Evolutionary conservation across 2,329 filamentous ascomycete genomes (phyloP), one percentile per base, ranked within the genome.

Genomic region (Paracorniculantispora psalliotae): DNA sequence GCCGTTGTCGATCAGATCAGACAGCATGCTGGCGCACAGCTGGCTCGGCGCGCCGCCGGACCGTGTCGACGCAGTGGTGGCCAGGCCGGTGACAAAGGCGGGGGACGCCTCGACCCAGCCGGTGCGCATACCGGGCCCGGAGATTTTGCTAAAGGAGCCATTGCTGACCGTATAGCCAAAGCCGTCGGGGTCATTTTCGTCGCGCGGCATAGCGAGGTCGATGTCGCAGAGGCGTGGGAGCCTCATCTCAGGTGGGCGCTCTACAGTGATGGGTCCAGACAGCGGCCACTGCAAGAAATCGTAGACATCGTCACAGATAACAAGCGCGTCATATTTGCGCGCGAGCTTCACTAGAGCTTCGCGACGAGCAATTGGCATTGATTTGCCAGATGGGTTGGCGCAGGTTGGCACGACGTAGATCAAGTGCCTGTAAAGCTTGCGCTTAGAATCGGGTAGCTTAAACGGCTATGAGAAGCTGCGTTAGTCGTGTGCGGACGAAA

Each of bases 281-380:
- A 77, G 66, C 2, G 84, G 81, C 91, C 92, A 97, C 69, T 92
- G 89, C 5, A 97, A 79, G 64, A 93, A 88, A 71, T 97, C 93
- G 70, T 99, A 99, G 10, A 97, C 92, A 71, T 99, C 94, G 74
- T 97, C 93, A 51, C 84, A 84, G 28, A 97, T 80, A 58, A 97
- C 74, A n/a, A 97, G 80, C 7, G 90, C 91, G 70, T 97, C 87
- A 70, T 88, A 85, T 60, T 86, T 79, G 59, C 93, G 82, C 0
- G 93, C 93, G 7, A 97, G 73, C n/a, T 78, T 76, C 25, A 97
- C 85, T 4, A 97, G 80, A 12, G 77, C 77, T 63, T 86, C 75
- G 3, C 94, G 83, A 28, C 88, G 82, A 19, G 73, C 70, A 3
- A 91, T 72, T 15, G 87, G 85, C 86, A 96, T 93, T 3, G 90